These are phyloP conservation scores for Fusarium liriodendri DNA, from an alignment of 2,329 filamentous ascomycete species.

Conservation along the genomic window DNA sequence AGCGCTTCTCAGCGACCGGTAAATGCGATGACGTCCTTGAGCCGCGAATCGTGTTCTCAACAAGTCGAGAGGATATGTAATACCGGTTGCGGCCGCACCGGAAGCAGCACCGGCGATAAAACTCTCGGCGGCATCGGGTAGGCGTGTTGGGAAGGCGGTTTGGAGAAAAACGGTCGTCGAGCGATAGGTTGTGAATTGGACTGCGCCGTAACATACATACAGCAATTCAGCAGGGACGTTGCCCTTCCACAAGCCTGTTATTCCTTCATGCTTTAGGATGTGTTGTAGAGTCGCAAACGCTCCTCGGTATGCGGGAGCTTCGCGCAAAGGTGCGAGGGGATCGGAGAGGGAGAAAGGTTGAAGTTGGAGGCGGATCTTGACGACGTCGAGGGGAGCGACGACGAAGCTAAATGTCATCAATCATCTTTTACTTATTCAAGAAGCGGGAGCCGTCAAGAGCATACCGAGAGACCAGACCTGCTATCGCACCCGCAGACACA, in stretches of 20 bases:
- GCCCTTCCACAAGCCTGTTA: conserved; percentile 94
- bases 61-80: conserved; percentile 93
- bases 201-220: conserved; percentile 89
- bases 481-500: conserved; percentile 67
- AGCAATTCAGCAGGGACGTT: conserved; percentile 95
- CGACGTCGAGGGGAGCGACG: conserved; percentile 93
- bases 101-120: conserved; percentile 87
- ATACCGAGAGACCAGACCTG: conserved; percentile 89
- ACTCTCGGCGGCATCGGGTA: conserved; percentile 77
- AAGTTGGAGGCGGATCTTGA: conserved; percentile 97
- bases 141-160: conserved; percentile 53
- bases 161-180: conserved; percentile 76
- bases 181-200: conserved; percentile 92
- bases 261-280: conserved; percentile 83
- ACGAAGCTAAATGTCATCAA: conserved; percentile 73
- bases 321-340: conserved; percentile 69
- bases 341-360: conserved; percentile 88
- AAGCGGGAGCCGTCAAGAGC: conserved; percentile 10
- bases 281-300: conserved; percentile 79
- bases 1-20: conserved; percentile 75
- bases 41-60: conserved; percentile 96
- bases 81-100: conserved; percentile 82
- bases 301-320: conserved; percentile 74
- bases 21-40: conserved; percentile 85
- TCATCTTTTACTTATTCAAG: conserved; percentile 18